Evolutionary conservation across 176 grass and related monocot genomes (phyloP).

Genomic region (Guadua angustifolia): DNA sequence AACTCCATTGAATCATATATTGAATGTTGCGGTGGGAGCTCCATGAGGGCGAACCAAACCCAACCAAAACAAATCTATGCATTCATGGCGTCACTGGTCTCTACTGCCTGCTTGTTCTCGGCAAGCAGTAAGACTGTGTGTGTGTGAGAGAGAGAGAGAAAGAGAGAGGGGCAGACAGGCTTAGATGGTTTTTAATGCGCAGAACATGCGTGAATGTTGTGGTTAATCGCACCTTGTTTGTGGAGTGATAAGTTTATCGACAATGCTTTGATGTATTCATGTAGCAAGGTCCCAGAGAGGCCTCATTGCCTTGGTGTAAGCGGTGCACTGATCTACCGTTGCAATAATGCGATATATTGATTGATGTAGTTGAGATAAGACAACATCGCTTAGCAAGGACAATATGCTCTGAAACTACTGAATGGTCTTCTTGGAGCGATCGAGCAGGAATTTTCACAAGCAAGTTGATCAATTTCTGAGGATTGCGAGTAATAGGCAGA

Average conservation of each 20-base stretch:
- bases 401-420: too few species aligned
- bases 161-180: neutral
- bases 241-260: neutral
- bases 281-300: too few species aligned
- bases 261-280: neutral
- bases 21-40: neutral
- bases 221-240: neutral
- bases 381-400: too few species aligned
- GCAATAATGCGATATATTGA: too few species aligned
- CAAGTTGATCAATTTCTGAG: too few species aligned
- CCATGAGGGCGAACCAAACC: neutral
- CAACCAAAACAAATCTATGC: slow-evolving; percentile 32
- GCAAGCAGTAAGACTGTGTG: neutral
- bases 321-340: too few species aligned
- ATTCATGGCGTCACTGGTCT: neutral
- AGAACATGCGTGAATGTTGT: neutral
- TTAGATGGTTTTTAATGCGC: neutral
- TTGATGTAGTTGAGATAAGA: too few species aligned
- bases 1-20: neutral
- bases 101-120: slow-evolving; percentile 10
- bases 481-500: too few species aligned
- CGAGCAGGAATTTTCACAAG: too few species aligned
- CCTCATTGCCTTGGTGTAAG: neutral
- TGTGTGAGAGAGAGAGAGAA: neutral
- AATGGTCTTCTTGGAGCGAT: too few species aligned